Evolutionary conservation across 2,329 filamentous ascomycete genomes (phyloP), one percentile per base, ranked within the genome.

Genomic region (Fragosphaeria purpurea): DNA sequence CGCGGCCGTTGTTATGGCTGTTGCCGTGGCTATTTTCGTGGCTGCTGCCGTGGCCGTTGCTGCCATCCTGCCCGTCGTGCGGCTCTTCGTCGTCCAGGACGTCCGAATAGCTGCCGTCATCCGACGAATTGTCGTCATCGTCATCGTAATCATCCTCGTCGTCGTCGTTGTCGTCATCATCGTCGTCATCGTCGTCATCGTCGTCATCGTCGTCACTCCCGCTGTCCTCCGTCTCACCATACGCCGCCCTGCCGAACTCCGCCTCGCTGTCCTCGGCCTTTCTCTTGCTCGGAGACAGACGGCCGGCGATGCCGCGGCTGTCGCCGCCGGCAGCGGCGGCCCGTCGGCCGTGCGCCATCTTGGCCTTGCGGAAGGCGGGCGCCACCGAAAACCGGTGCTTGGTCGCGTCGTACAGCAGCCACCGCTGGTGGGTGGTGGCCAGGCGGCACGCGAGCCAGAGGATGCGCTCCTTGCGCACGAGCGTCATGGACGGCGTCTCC

Each of bases 401-500:
- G 0, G 51, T 41, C 0, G 60, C 51, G 46, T 78, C 64, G 58
- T 76, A 80, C 1, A 57, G 55, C 0, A 81, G 59, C 69, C 73
- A 77, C 31, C 66, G 68, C 1, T 64, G 63, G 0, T 57, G 49
- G 2, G 58, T 56, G n/a, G n/a, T n/a, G 0, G 75, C 70, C 5
- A 83, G 68, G 6, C 63, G 68, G 44, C 71, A 68, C 0, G 73
- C 80, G 0, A 84, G 62, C 67, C 76, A 83, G 0, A 86, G 60
- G 0, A 83, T 74, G 0, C 83, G 70, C 48, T 80, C 76, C 37
- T 72, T 74, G 6, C 83, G 69, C n/a, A 76, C 68, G 12, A 74
- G 72, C 0, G 69, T 70, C 61, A 82, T 82, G 0, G 77, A 82
- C 0, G 79, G 66, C 0, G 77, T 64, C 58, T 86, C 83, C 44